Evolutionary conservation across 202 grass and related monocot species (phyloP).

Genomic region (Sporobolus alterniflorus): DNA sequence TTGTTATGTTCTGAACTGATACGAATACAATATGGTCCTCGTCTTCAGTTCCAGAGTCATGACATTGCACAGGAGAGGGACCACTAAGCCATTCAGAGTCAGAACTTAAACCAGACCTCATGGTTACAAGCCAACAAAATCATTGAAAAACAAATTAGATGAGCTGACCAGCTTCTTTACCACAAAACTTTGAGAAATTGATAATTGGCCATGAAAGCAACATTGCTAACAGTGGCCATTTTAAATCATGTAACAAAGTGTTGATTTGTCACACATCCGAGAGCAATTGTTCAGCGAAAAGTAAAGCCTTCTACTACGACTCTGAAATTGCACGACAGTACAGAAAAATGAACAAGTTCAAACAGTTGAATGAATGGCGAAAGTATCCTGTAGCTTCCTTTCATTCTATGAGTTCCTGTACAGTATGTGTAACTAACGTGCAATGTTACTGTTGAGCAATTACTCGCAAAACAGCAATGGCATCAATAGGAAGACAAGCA

Average conservation of each 20-base stretch:
- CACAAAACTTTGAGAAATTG: background rate
- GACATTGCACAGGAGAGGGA: no score
- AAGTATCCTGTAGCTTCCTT: background rate
- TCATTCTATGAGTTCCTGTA: conserved; percentile 32
- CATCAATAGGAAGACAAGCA: conserved; percentile 6
- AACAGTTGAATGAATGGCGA: background rate
- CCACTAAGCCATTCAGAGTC: no score
- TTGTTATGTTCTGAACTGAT: background rate
- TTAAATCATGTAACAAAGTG: background rate
- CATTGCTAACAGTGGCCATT: background rate
- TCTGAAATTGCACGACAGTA: background rate
- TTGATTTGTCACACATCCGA: conserved; percentile 6
- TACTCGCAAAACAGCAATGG: background rate
- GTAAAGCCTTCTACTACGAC: background rate
- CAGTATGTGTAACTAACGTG: conserved; percentile 13
- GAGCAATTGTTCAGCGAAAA: background rate
- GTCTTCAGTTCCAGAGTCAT: no score
- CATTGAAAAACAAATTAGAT: background rate
- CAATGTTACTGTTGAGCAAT: background rate
- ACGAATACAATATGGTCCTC: background rate
- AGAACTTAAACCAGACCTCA: no score
- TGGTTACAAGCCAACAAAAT: no score
- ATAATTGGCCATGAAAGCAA: background rate
- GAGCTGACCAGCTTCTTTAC: conserved; percentile 13
- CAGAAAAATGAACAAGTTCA: conserved; percentile 2